Evolutionary conservation across 768 basidiomycete species (phyloP), one percentile per base, ranked within the genome.

Genomic region (Boletus rufocinnamomeus): DNA sequence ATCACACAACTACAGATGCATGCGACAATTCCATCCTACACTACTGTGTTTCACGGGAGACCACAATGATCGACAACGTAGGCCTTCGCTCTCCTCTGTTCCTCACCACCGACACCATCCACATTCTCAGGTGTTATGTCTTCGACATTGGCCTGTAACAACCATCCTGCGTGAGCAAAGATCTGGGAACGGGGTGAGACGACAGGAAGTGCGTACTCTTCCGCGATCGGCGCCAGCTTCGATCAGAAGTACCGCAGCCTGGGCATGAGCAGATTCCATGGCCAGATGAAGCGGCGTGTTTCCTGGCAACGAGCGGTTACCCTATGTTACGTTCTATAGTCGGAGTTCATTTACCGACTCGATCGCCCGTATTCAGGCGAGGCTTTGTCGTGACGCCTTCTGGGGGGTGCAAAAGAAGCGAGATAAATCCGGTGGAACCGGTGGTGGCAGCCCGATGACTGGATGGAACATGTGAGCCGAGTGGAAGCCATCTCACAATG

Each of bases 361-460:
- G 84, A 79, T 93, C 93, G 51, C 80, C 83, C 28, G 91, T 91
- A 68, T 98, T 98, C 55, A 98, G 78, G 50, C 93, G 84, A 44
- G 88, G 84, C 70, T 96, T 94, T 52, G 79, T 57, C 27, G 67
- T 60, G 57, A 82, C 79, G 13, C 85, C 86, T 66, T 82, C 84
- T n/a, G 91, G 89, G 6, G 93, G 89, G 60, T 90, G 83, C 52
- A 98, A 72, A n/a, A 99, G 81, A 44, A 99, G 78, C 30, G 82
- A 82, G 56, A 98, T 84, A 72, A 98, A 96, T 8, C 92, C 92
- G 11, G 86, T 85, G 25, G 94, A 93, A 34, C 97, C 97, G 16
- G 92, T 98, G 8, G 97, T 95, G 13, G 95, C 93, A 48, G 97
- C 97, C 59, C 97, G 89, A 75, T 99, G 97, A 52, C 93, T 95